Base-by-base conservation (phyloP, 148 eudicot species). In the Vaccinium macrocarpon region DNA sequence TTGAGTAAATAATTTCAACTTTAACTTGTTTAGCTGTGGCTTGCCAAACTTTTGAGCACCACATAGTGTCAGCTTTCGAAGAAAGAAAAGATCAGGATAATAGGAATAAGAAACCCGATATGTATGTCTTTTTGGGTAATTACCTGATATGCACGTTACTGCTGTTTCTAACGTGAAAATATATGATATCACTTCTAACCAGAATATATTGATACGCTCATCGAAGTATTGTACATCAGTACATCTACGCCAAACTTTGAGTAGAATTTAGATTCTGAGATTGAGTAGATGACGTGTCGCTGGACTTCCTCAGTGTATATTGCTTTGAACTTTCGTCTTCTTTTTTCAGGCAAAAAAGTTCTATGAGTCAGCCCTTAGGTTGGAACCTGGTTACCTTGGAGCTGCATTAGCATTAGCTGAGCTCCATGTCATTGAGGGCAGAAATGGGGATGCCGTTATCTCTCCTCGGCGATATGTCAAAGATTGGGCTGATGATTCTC, bases 401-500 rank as follows among this genome's bases (percentile, higher is more conserved):
- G 98, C 99, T 86, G 99, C 98, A 75, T 87, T 95, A 80, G 99
- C 99, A 74, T 92, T 97, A 85, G 98, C 99, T 35, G 99, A 97
- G 89, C 96, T 97, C 80, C 99, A 97, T 85, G 93, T 97, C 51
- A 83, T 90, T n/a, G 99, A 97, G 89, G 98, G 99, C 32, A 90
- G 98, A 85, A 97, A 95, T 84, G 92, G 92, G 82, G 98, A 95
- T 85, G 98, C 99, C 19, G 96, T 97, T 97, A 23, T 84, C 97
- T 81, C 96, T 97, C 78, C 94, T 97, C 42, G 98, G 87, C 87
- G 99, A 1, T 93, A 97, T 89, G 94, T 97, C 32, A 93, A 97
- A 86, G 99, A 97, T 84, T 95, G 99, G 99, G 97, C 98, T 23
- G 97, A 95, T 83, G 99, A 97, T 85, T 97, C 97, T 86, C 92